Conservation (phyloP, 306 rosid genomes). For the Crotalaria pallida region DNA sequence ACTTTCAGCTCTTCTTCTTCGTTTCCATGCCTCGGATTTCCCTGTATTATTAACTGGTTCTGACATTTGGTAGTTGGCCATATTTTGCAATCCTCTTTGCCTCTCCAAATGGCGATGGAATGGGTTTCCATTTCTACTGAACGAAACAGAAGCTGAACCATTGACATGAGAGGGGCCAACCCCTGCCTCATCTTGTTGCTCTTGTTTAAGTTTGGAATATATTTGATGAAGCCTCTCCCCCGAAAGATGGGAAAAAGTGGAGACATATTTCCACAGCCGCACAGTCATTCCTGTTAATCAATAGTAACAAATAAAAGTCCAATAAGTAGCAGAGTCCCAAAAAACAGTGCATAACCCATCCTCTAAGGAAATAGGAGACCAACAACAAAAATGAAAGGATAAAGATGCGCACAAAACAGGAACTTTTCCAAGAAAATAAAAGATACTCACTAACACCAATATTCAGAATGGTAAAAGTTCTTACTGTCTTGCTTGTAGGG, state of each 20-base stretch:
- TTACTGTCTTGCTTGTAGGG: slow-evolving; percentile 87
- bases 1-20: slow-evolving; percentile 67
- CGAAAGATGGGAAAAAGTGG: slow-evolving; percentile 89
- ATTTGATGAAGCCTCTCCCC: slow-evolving; percentile 96
- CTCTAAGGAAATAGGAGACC: background rate
- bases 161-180: slow-evolving; percentile 69
- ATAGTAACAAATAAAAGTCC: background rate
- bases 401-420: background rate
- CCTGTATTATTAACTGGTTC: slow-evolving; percentile 63
- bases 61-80: slow-evolving; percentile 36
- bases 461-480: slow-evolving; percentile 26
- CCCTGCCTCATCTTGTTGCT: slow-evolving; percentile 67
- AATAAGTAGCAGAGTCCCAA: background rate
- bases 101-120: slow-evolving; percentile 45
- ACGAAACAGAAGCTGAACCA: slow-evolving; percentile 54
- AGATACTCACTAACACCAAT: background rate
- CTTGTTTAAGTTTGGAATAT: slow-evolving; percentile 80
- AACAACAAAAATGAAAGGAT: background rate
- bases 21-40: slow-evolving; percentile 86
- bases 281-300: slow-evolving; percentile 78
- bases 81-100: slow-evolving; percentile 56
- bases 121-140: slow-evolving; percentile 54
- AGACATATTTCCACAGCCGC: slow-evolving; percentile 95
- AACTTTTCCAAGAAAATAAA: background rate
- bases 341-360: background rate